Base-by-base conservation (phyloP, 1,139 yeast species). In the Tardiomyces blankii region DNA sequence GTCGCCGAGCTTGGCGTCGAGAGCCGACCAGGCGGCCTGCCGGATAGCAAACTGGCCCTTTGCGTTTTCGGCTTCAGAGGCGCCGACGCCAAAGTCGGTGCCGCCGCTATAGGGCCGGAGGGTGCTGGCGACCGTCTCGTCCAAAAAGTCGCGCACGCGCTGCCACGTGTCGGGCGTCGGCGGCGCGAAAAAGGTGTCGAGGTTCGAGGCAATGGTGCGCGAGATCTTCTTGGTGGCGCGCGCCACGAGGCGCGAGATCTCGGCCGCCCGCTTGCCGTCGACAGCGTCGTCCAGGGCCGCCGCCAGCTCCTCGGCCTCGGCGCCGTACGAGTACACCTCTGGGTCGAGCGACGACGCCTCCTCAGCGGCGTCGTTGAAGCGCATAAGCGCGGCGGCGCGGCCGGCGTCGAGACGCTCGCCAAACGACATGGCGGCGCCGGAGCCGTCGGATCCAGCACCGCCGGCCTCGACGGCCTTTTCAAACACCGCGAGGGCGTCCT, bases 81-180 rank as follows among this genome's bases (percentile, higher is more conserved):
- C 73, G 2, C 87, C 95, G 32, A 83, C 66, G 21, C 74, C 77
- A 56, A 87, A 85, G 57, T 86, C 88, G 52, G 65, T 72, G 0
- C 61, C 41, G 1, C 57, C 62, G 5, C 53, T 52, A 33, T 44
- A 44, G 23, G 59, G 64, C 14, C 49, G 48, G 42, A 74, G 51
- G 0, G 63, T 60, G 2, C 57, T 63, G 1, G 59, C 55, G 13
- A 73, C 55, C 2, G 74, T 63, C 1, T 56, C 49, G 9, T 73
- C 65, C 62, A 87, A 83, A 39, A 67, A 67, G 1, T 54, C 61
- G 48, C 74, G 55, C 19, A 82, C 70, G 41, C 66, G 63, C 54
- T 80, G 84, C 96, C 96, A 86, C 4, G 80, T 67, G 5, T 67
- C 63, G 0, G 60, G 68, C 5, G 67, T 62, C 3, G 87, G 82